A percentile compares a stretch with the other conserved stretches of the same genome.
Conservation (phyloP, 495 filamentous ascomycete species). For the Trichocladium antarcticum region DNA sequence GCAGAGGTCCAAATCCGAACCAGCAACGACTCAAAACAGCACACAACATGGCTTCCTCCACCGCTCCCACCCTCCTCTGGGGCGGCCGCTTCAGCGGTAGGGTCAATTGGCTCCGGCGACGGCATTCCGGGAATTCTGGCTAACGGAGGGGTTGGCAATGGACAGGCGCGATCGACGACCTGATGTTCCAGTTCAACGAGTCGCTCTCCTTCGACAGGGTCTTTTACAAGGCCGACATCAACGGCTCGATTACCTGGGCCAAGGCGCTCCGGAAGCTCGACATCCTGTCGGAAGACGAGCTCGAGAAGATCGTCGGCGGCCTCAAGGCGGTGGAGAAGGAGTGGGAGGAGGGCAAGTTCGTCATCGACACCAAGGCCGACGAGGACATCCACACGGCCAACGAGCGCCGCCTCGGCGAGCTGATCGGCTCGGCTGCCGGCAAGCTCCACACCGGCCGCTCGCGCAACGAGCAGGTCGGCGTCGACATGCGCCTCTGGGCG, state of each 20-base stretch:
- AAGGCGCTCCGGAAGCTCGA: conserved; percentile 67
- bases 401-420: conserved; percentile 78
- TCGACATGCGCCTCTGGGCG: conserved; percentile 89
- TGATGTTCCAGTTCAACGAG: conserved; percentile 85
- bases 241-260: conserved; percentile 75
- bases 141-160: conserved; percentile 8
- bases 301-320: conserved; percentile 63
- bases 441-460: conserved; percentile 91
- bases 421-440: conserved; percentile 76
- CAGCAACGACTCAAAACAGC: background rate
- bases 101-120: conserved; percentile 18
- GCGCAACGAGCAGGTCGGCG: conserved; percentile 88
- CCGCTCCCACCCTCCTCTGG: conserved; percentile 43
- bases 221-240: conserved; percentile 72
- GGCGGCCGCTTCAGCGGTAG: conserved; percentile 71
- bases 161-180: conserved; percentile 66
- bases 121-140: background rate
- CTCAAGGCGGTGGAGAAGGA: conserved; percentile 62
- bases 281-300: conserved; percentile 67
- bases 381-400: conserved; percentile 87
- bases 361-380: conserved; percentile 50
- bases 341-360: conserved; percentile 54
- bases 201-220: conserved; percentile 74
- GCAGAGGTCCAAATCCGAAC: background rate
- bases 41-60: conserved; percentile 11